phyloP scores from a whole-genome alignment of 179 eudicot genomes.

The Gypsophila paniculata region DNA sequence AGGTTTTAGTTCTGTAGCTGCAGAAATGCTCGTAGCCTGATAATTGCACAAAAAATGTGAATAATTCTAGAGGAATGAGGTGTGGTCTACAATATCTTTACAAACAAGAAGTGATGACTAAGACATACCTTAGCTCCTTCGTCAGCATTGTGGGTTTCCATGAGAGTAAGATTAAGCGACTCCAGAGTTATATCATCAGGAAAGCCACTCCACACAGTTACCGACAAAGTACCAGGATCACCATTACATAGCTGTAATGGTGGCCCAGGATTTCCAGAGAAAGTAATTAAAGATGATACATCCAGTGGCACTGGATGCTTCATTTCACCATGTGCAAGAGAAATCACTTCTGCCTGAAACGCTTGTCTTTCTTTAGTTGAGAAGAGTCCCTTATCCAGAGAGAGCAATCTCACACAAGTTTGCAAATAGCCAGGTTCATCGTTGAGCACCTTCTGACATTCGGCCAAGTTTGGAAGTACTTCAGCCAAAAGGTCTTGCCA shows the following conservation, averaged over 20 bases:
- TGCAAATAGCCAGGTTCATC: constrained; percentile 95
- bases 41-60: constrained; percentile 14
- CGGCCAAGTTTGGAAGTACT: constrained; percentile 91
- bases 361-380: constrained; percentile 79
- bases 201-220: constrained; percentile 94
- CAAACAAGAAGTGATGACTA: constrained; percentile 5
- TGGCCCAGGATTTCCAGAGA: constrained; percentile 87
- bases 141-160: constrained; percentile 81
- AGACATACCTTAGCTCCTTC: constrained; percentile 87
- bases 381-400: constrained; percentile 82
- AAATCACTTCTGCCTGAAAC: constrained; percentile 76
- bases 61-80: constrained; percentile 11
- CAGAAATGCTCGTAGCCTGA: constrained; percentile 73
- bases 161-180: constrained; percentile 83
- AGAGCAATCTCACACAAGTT: constrained; percentile 86
- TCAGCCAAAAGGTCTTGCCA: constrained; percentile 97
- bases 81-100: background rate
- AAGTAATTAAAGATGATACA: constrained; percentile 85
- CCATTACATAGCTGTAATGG: constrained; percentile 84
- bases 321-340: constrained; percentile 91
- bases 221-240: constrained; percentile 85
- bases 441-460: constrained; percentile 84
- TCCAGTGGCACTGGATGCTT: constrained; percentile 90
- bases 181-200: constrained; percentile 96
- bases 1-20: constrained; percentile 65